Conservation (phyloP, 305 asterid genomes). For the Fraxinus paxiana region DNA sequence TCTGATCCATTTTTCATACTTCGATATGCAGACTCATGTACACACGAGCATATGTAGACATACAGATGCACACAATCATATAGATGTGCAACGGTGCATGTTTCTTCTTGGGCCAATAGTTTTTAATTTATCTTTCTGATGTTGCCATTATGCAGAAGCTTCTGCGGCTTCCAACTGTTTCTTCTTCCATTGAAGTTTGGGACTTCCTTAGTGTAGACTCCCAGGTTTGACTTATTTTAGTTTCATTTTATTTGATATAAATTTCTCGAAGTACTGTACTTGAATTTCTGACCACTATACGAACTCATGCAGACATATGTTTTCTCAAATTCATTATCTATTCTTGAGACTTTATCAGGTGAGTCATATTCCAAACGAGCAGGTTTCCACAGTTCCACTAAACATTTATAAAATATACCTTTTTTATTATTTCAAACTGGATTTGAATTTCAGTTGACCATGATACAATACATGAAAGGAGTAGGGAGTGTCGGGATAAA, state of each 20-base stretch:
- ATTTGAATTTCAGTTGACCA: constrained; percentile 47
- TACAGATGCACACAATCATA: neutral
- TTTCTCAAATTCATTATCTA: constrained; percentile 81
- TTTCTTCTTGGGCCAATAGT: constrained; percentile 5
- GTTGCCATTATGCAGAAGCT: constrained; percentile 60
- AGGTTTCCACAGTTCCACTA: constrained; percentile 5
- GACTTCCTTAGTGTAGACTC: constrained; percentile 98
- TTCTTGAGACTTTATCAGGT: constrained; percentile 83
- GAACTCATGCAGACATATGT: constrained; percentile 69
- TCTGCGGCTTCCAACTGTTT: constrained; percentile 82
- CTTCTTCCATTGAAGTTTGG: constrained; percentile 94
- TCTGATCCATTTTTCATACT: neutral
- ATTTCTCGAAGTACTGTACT: neutral
- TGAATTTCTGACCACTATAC: constrained; percentile 22
- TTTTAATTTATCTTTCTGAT: neutral
- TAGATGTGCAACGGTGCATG: neutral
- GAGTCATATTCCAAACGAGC: constrained; percentile 28
- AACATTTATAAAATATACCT: neutral
- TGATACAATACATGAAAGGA: constrained; percentile 42
- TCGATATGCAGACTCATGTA: neutral
- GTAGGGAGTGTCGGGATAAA: constrained; percentile 41
- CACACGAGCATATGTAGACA: neutral
- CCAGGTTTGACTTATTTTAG: constrained; percentile 57
- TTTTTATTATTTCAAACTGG: constrained; percentile 26
- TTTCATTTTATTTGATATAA: constrained; percentile 13